Evolutionary conservation across 2,329 filamentous ascomycete genomes (phyloP), one percentile per base, ranked within the genome.

Genomic region (Helminthosporium solani): DNA sequence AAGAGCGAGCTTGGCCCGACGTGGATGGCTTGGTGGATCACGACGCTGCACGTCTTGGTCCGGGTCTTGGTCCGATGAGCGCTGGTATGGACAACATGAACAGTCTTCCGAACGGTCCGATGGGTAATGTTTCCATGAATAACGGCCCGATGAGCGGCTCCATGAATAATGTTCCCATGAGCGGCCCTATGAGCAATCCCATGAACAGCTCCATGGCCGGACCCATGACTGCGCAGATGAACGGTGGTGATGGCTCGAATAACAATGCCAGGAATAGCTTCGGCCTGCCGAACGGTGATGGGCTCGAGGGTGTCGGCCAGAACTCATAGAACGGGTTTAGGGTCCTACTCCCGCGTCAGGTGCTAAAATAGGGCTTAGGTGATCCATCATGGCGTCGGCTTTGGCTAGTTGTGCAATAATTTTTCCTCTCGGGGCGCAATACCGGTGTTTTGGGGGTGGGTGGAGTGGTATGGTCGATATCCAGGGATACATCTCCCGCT

Each of bases 21-120:
- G 74, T 78, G 33, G 70, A 76, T 40, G 73, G 73, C 42, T 76
- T 76, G 72, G 75, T 75, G 16, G 72, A 77, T 49, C 70, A 72
- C 40, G 66, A 72, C 34, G 72, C 54, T 19, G 53, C 61, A 5
- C 51, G 60, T 11, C 45, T 67, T 11, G 53, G 52, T 12, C 47
- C 54, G 7, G 47, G 46, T 11, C 23, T 61, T 9, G 52, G 46
- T 3, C 30, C 56, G 5, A 58, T 63, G 47, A 50, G 52, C n/a
- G 21, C 52, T 14, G 44, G 36, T 16, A 52, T 67, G 36, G 53
- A 60, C 27, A 60, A 50, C 20, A 47, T 40, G n/a, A 47, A 34
- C 23, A 50, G 46, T 19, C 33, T 44, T 7, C 48, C 64, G 46
- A 57, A 52, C 31, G 48, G 38, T 19, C 42, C 43, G 47, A 34